phyloP scores from a whole-genome alignment of 2,329 filamentous ascomycete genomes.

The Microdochium paspali region DNA sequence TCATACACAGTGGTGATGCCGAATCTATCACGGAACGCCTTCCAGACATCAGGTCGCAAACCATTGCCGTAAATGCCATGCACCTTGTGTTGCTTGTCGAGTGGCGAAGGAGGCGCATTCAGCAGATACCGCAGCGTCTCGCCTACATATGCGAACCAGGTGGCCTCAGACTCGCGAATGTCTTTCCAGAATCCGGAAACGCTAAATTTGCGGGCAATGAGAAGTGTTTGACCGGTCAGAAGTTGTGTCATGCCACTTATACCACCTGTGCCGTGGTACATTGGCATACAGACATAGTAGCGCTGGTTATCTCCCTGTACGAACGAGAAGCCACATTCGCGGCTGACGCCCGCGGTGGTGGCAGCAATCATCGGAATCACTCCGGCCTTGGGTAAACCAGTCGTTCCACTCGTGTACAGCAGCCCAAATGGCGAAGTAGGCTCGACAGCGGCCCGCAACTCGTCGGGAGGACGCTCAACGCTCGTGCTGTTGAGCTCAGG shows the following conservation, averaged over 20 bases:
- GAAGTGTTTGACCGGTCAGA: slow-evolving; percentile 42
- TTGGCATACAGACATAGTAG: slow-evolving; percentile 69
- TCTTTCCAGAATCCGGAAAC: slow-evolving; percentile 64
- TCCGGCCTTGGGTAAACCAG: slow-evolving; percentile 65
- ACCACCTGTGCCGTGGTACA: slow-evolving; percentile 68
- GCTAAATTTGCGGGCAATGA: slow-evolving; percentile 59
- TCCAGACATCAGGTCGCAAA: slow-evolving; percentile 60
- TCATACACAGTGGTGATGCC: slow-evolving; percentile 54
- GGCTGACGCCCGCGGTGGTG: slow-evolving; percentile 21
- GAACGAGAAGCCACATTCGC: slow-evolving; percentile 16
- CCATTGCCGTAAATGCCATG: slow-evolving; percentile 57
- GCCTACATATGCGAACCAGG: slow-evolving; percentile 68
- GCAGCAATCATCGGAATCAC: slow-evolving; percentile 41
- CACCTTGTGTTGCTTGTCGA: slow-evolving; percentile 50
- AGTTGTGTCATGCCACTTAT: slow-evolving; percentile 48
- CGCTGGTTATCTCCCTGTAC: slow-evolving; percentile 35
- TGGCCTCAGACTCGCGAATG: slow-evolving; percentile 56
- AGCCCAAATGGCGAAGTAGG: slow-evolving; percentile 48
- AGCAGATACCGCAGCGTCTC: slow-evolving; percentile 69
- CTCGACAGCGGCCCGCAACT: slow-evolving; percentile 40
- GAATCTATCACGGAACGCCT: slow-evolving; percentile 53
- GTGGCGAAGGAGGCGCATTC: slow-evolving; percentile 52
- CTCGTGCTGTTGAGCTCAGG: slow-evolving; percentile 32
- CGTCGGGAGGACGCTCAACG: slow-evolving; percentile 42
- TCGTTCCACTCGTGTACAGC: slow-evolving; percentile 70